These are phyloP conservation scores for Smithsoniella earleae DNA, from an alignment of 163 green algal species.

Conservation along the genomic window DNA sequence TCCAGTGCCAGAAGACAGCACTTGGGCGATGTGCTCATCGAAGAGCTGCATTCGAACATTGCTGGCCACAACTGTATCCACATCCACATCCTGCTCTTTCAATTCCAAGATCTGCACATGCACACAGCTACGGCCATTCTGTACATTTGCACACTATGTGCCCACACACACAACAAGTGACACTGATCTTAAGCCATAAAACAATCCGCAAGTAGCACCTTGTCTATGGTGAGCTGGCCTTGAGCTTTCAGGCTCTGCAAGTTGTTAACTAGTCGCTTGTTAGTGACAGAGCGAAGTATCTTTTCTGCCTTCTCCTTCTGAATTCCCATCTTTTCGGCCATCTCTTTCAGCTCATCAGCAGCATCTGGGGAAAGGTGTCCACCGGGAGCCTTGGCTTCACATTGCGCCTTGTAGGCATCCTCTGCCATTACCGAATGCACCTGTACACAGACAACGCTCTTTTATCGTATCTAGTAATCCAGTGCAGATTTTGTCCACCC, in stretches of 20 bases:
- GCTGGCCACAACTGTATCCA: constrained; percentile 47
- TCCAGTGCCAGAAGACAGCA: constrained; percentile 48
- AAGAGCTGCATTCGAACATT: constrained; percentile 50
- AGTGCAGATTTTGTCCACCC: too few species aligned
- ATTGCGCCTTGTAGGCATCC: constrained; percentile 2
- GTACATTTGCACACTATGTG: too few species aligned
- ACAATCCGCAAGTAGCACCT: constrained; percentile 40
- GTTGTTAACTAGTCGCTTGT: constrained; percentile 42
- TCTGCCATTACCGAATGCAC: constrained; percentile 29
- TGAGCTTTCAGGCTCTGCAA: constrained; percentile 48
- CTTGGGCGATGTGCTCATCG: constrained; percentile 34
- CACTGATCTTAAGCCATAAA: too few species aligned
- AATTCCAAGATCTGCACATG: constrained; percentile 46
- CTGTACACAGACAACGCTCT: constrained; percentile 19
- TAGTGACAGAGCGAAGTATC: constrained; percentile 62
- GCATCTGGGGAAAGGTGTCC: constrained; percentile 47
- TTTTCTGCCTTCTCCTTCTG: constrained; percentile 62
- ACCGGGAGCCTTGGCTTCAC: neutral
- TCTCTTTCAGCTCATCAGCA: constrained; percentile 48
- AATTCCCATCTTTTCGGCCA: constrained; percentile 65
- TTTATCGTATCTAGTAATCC: neutral
- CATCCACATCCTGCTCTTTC: constrained; percentile 57
- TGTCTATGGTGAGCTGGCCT: constrained; percentile 44
- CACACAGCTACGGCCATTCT: neutral
- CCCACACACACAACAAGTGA: too few species aligned